Conservation (phyloP, 108 stramenopile species). For the Nitzschia palea region DNA sequence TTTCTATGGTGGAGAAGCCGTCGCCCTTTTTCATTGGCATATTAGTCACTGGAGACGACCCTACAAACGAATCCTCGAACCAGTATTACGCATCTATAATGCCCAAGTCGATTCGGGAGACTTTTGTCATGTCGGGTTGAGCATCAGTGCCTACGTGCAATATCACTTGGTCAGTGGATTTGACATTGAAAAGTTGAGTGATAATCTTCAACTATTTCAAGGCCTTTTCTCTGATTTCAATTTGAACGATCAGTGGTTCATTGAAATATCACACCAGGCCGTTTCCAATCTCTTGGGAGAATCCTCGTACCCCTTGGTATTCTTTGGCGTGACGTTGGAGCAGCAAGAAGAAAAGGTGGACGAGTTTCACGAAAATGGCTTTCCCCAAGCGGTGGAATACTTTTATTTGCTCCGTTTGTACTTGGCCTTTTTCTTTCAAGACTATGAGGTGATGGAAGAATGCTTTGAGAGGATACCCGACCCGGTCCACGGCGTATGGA, state of each 20-base stretch:
- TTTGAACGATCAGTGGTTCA: conserved; percentile 21
- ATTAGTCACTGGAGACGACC: conserved; percentile 27
- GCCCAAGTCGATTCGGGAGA: conserved; percentile 34
- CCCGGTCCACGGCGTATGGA: conserved; percentile 9
- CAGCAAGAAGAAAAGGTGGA: conserved; percentile 15
- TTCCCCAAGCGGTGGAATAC: conserved; percentile 17
- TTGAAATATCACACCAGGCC: conserved; percentile 17
- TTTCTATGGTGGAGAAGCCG: conserved; percentile 28
- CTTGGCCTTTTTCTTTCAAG: conserved; percentile 26
- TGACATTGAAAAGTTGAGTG: conserved; percentile 19
- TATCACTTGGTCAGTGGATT: conserved; percentile 32
- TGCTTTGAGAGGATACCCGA: not conserved
- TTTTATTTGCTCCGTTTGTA: conserved; percentile 25
- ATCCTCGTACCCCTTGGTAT: conserved; percentile 12
- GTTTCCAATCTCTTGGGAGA: conserved; percentile 28
- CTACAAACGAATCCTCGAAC: conserved; percentile 21
- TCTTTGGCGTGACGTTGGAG: conserved; percentile 14
- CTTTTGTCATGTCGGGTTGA: conserved; percentile 24
- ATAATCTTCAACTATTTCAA: conserved; percentile 26
- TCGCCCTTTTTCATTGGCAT: conserved; percentile 28
- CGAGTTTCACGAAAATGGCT: conserved; percentile 4
- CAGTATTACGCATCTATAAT: conserved; percentile 29
- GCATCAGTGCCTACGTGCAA: conserved; percentile 30
- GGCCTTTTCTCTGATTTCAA: conserved; percentile 21
- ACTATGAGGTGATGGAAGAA: conserved; percentile 3